Conservation (phyloP, 2,329 filamentous ascomycete genomes). For the Microcyclosporella mali region DNA sequence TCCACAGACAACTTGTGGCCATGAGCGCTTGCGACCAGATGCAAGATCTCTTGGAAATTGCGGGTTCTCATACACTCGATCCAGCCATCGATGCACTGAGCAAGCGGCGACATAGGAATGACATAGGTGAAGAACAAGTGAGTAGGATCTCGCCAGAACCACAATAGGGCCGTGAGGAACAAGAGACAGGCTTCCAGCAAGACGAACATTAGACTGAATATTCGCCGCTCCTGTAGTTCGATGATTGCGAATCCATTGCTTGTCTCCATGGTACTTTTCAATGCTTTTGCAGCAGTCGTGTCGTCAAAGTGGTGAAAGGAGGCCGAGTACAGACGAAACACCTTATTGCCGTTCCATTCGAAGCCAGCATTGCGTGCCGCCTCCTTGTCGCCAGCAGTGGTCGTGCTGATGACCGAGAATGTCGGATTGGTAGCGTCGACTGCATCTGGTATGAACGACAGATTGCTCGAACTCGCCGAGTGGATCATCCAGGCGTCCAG, state of each 20-base stretch:
- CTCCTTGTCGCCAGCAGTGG: constrained; percentile 35
- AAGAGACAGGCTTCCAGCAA: constrained; percentile 38
- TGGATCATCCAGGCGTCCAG: constrained; percentile 32
- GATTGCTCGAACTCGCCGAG: constrained; percentile 35
- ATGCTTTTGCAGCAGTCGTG: constrained; percentile 51
- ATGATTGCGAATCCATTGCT: constrained; percentile 65
- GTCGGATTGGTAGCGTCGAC: constrained; percentile 62
- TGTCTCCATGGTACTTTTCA: constrained; percentile 59
- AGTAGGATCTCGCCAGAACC: constrained; percentile 48
- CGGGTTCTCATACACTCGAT: constrained; percentile 63
- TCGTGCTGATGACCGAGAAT: constrained; percentile 31
- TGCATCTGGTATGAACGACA: constrained; percentile 54
- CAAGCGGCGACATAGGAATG: constrained; percentile 60
- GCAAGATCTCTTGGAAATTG: constrained; percentile 58
- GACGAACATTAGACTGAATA: constrained; percentile 29
- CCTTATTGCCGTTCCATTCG: constrained; percentile 24
- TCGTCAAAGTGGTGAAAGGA: constrained; percentile 75
- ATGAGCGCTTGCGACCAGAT: constrained; percentile 43
- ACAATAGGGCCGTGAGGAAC: constrained; percentile 50
- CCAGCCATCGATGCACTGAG: constrained; percentile 63
- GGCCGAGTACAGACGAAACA: constrained; percentile 66
- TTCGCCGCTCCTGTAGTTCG: constrained; percentile 61
- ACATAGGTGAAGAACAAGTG: constrained; percentile 61
- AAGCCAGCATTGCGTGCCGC: constrained; percentile 10
- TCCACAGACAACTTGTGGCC: constrained; percentile 35